Base-by-base conservation (phyloP, 208 protist species). In the Trypanosoma melophagium region DNA sequence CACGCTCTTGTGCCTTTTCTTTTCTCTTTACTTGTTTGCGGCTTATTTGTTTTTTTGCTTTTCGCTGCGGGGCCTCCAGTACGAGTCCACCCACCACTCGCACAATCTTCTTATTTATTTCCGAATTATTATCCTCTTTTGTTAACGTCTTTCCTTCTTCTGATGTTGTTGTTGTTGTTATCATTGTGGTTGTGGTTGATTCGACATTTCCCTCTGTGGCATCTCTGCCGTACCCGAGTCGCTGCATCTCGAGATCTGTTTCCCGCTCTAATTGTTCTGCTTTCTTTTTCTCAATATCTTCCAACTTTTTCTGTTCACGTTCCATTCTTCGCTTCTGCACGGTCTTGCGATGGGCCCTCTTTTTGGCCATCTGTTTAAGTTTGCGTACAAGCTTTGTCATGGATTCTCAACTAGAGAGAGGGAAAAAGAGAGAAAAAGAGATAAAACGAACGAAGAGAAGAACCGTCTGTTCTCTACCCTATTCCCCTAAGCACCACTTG, bases 341-440 rank as follows among this genome's bases (percentile, higher is more conserved):
- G n/a, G 83, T 81, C 50, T 91, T 93, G 35, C 86, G 80, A 56
- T 94, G 90, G 10, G 90, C 75, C 45, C 87, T 77, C 77, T 93
- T 93, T 74, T 94, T 94, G 16, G 82, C 87, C 86, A 91, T 87
- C 74, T 94, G 87, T 77, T 96, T 93, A 65, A 96, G 77, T 77
- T 96, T 96, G 17, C 87, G 79, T 21, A 92, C 83, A 8, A 96
- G 66, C 65, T 96, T 96, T 25, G 90, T 96, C 90, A 96, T 95
- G 21, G 25, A 55, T 4, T 38, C 7, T 22, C 28, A 64, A 10
- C 19, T 7, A 25, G 8, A 21, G 10, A 53, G 8, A 0, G 24
- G 1, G 21, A 54, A 22, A 35, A 17, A 16, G 16, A 35, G 5
- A 47, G 35, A 22, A 16, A n/a, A 49, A 25, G 35, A 22, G 19